Conservation (phyloP, 2,329 filamentous ascomycete species). For the Bipolaris bicolor region DNA sequence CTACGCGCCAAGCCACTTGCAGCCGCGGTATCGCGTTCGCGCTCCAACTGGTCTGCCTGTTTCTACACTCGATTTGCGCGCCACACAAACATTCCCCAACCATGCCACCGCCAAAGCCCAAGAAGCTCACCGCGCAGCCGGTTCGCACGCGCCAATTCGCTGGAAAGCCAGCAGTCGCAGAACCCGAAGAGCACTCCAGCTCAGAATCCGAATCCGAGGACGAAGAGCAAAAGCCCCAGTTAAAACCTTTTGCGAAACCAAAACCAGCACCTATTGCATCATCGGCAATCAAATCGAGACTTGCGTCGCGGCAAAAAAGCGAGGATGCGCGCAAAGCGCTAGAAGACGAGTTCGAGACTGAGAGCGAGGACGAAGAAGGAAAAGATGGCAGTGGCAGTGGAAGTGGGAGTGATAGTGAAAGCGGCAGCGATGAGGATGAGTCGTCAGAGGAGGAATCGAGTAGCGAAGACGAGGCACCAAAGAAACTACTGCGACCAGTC, state of each 20-base stretch:
- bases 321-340: constrained; percentile 44
- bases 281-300: constrained; percentile 52
- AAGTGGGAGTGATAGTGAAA: constrained; percentile 24
- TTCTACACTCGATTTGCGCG: constrained; percentile 1
- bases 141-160: constrained; percentile 80
- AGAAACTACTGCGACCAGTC: constrained; percentile 67
- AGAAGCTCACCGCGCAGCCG: constrained; percentile 93
- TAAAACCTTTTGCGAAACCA: constrained; percentile 41
- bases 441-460: constrained; percentile 60
- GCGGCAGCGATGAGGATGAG: constrained; percentile 39
- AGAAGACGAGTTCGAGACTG: constrained; percentile 66
- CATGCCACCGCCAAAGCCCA: constrained; percentile 63
- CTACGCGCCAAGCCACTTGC: constrained; percentile 18
- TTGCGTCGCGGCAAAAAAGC: constrained; percentile 48
- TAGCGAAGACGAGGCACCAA: constrained; percentile 64
- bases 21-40: constrained; percentile 13
- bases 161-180: constrained; percentile 70
- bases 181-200: constrained; percentile 47
- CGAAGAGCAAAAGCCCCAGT: constrained; percentile 58
- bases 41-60: constrained; percentile 1
- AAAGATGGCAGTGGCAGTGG: constrained; percentile 29
- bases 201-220: constrained; percentile 59
- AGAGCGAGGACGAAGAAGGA: constrained; percentile 49
- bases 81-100: not conserved
- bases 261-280: constrained; percentile 52